Evolutionary conservation across 176 grass and related monocot species (phyloP).

Genomic region (Carex pumila): DNA sequence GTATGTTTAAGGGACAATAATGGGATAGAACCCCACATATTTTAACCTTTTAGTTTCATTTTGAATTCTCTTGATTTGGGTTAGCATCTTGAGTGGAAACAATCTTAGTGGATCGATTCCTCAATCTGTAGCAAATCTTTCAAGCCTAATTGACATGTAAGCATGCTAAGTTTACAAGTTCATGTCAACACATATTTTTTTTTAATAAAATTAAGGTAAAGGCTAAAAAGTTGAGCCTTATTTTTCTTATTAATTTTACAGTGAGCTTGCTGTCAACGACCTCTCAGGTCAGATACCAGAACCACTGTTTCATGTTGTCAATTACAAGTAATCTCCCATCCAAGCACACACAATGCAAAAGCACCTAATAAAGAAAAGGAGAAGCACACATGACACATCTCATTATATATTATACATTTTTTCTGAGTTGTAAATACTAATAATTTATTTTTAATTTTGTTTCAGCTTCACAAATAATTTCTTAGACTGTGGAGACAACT

Average conservation of each 20-base stretch:
- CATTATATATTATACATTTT: background rate
- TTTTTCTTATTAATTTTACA: slow-evolving; percentile 13
- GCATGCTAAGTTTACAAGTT: slow-evolving; percentile 1
- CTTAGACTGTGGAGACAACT: slow-evolving; percentile 32
- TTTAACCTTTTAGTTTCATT: background rate
- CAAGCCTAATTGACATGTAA: slow-evolving; percentile 33
- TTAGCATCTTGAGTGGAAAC: slow-evolving; percentile 39
- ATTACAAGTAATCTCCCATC: slow-evolving; percentile 33
- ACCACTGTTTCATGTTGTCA: slow-evolving; percentile 30
- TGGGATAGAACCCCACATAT: background rate
- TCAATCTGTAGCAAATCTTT: slow-evolving; percentile 24
- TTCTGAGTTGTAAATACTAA: background rate
- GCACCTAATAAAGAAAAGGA: too few relatives aligned
- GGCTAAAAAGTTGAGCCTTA: background rate
- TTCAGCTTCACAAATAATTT: slow-evolving; percentile 43
- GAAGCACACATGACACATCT: background rate
- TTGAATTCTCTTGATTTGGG: slow-evolving; percentile 7
- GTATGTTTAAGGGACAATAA: background rate
- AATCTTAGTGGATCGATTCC: slow-evolving; percentile 29
- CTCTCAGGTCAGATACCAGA: slow-evolving; percentile 41
- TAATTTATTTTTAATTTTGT: slow-evolving; percentile 10
- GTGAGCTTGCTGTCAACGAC: slow-evolving; percentile 39
- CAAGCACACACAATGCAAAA: too few relatives aligned
- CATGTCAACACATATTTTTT: background rate
- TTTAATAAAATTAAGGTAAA: background rate